Evolutionary conservation across 2,329 filamentous ascomycete species (phyloP).

Genomic region (Cordyceps militaris): DNA sequence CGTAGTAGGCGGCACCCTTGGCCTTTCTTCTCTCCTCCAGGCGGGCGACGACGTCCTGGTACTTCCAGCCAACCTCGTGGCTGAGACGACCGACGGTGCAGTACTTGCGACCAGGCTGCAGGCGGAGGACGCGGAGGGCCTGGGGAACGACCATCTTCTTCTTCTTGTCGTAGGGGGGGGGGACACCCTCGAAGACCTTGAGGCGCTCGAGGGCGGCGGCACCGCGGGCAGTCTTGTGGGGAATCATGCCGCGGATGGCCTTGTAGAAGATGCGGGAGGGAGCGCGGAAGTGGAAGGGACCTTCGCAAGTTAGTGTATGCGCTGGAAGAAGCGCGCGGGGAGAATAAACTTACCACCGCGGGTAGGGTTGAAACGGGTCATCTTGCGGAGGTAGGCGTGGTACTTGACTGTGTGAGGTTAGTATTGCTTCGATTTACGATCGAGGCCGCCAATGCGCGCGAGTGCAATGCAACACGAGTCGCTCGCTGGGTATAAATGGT

Average conservation of each 20-base stretch:
- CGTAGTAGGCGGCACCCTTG: constrained; percentile 98
- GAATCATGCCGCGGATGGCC: constrained; percentile 99
- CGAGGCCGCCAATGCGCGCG: constrained; percentile 16
- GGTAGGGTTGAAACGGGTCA: constrained; percentile 99
- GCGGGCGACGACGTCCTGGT: constrained; percentile 97
- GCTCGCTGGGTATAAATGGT: background rate
- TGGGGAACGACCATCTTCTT: constrained; percentile 99
- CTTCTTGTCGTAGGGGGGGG: constrained; percentile 98
- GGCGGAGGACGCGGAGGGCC: constrained; percentile 88
- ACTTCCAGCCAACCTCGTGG: constrained; percentile 99
- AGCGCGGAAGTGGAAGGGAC: constrained; percentile 99
- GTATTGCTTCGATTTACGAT: constrained; percentile 20
- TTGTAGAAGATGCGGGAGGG: constrained; percentile 99
- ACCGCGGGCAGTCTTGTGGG: constrained; percentile 99
- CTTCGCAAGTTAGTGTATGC: constrained; percentile 46
- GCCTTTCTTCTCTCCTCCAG: constrained; percentile 99
- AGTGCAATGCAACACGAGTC: constrained; percentile 7
- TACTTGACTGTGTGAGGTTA: constrained; percentile 85
- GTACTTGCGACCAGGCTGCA: constrained; percentile 99
- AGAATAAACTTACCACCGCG: constrained; percentile 70
- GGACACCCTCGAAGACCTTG: constrained; percentile 99
- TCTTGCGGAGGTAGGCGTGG: constrained; percentile 99
- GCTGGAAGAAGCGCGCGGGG: constrained; percentile 15
- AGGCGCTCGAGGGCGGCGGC: constrained; percentile 94
- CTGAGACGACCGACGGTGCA: constrained; percentile 97